Evolutionary conservation across 768 basidiomycete genomes (phyloP).

Genomic region (Cystofilobasidium capitatum): DNA sequence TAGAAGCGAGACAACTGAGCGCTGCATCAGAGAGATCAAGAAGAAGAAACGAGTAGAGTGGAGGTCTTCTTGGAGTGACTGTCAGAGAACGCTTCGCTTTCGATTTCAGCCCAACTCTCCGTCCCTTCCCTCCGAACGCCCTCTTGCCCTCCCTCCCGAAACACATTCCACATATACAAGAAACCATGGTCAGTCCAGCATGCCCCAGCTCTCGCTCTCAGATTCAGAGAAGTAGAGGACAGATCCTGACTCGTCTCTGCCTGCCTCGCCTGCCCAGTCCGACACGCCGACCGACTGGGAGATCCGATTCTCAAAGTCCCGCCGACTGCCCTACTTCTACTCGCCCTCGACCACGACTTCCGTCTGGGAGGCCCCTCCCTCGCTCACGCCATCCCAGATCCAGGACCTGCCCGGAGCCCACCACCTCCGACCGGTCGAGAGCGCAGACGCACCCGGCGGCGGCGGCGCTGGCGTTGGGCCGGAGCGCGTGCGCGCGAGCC

Average conservation of each 20-base stretch:
- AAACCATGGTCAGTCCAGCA: too few relatives aligned
- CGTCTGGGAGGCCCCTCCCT: conserved; percentile 65
- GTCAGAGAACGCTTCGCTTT: too few relatives aligned
- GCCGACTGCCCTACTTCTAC: conserved; percentile 66
- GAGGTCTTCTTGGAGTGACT: too few relatives aligned
- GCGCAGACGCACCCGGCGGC: conserved; percentile 27
- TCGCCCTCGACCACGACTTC: conserved; percentile 61
- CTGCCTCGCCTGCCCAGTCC: neutral
- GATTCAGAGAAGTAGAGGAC: neutral
- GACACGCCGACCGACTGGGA: conserved; percentile 13
- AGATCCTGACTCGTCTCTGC: neutral
- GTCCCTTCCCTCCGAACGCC: too few relatives aligned
- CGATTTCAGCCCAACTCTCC: too few relatives aligned
- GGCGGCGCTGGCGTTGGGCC: conserved; percentile 38
- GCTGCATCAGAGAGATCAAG: neutral
- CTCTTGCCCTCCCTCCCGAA: too few relatives aligned
- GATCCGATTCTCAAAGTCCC: conserved; percentile 25
- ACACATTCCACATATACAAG: too few relatives aligned
- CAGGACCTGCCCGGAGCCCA: conserved; percentile 56
- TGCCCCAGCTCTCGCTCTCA: too few relatives aligned
- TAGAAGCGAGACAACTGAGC: neutral
- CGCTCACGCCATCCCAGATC: conserved; percentile 55
- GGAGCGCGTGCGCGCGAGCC: conserved; percentile 73
- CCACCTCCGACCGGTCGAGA: conserved; percentile 39
- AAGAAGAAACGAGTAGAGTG: neutral